A percentile compares a stretch with the other conserved stretches of the same genome.
These are phyloP conservation scores for Microbotryum lychnidis-dioicae DNA, from an alignment of 1,284 basidiomycete species.

Conservation along the genomic window DNA sequence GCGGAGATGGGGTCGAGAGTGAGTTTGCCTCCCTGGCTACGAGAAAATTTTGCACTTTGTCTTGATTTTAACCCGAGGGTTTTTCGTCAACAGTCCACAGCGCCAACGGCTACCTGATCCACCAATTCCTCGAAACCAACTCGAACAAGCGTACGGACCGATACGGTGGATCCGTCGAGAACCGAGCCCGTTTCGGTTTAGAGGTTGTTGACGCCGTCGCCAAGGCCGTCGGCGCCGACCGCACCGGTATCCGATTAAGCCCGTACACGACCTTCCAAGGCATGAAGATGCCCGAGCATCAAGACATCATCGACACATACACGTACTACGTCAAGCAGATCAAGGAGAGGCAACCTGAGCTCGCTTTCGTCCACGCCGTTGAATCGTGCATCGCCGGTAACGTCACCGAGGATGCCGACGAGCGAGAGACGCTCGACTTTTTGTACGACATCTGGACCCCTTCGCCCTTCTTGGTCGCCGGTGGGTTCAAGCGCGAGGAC, in stretches of 20 bases:
- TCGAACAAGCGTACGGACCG: conserved; percentile 51
- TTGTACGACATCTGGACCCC: conserved; percentile 20
- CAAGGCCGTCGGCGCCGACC: conserved; percentile 48
- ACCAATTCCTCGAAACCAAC: conserved; percentile 51
- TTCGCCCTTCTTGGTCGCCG: conserved; percentile 47
- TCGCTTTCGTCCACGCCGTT: conserved; percentile 53
- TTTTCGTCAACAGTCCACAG: conserved; percentile 4
- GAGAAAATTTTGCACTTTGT: too few species aligned
- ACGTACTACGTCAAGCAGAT: conserved; percentile 33
- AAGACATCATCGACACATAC: conserved; percentile 38
- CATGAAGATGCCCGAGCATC: conserved; percentile 29
- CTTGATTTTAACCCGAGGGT: too few species aligned
- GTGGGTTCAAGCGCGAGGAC: conserved; percentile 42
- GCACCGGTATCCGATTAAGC: conserved; percentile 49
- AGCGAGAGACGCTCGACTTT: conserved; percentile 24
- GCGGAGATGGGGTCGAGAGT: conserved; percentile 58
- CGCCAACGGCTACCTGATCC: conserved; percentile 46
- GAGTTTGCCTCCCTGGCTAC: conserved; percentile 37
- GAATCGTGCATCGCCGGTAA: conserved; percentile 30
- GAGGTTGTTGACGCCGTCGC: conserved; percentile 48
- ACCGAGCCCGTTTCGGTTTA: conserved; percentile 48
- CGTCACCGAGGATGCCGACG: conserved; percentile 9
- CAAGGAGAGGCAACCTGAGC: conserved; percentile 44
- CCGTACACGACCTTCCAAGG: conserved; percentile 49
- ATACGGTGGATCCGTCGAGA: conserved; percentile 53